Percentiles rank a stretch among this genome's conserved stretches.
These are phyloP conservation scores for Barbarea vulgaris DNA, from an alignment of 345 rosid species.

Conservation along the genomic window DNA sequence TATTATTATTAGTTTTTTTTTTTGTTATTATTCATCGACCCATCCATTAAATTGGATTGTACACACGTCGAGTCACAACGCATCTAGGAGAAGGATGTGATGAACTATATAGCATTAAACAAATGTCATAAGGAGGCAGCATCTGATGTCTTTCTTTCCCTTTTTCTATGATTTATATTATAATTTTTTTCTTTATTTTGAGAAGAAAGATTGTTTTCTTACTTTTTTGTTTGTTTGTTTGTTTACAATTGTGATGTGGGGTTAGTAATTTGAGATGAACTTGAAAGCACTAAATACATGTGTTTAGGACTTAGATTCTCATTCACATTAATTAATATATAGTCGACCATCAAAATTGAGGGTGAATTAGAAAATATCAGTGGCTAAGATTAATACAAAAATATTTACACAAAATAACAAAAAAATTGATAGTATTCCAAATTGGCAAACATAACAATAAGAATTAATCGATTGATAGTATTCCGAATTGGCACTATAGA, in stretches of 20 bases:
- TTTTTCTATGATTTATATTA: constrained; percentile 2
- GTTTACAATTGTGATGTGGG: not conserved
- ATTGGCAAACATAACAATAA: not conserved
- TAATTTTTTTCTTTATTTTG: not conserved
- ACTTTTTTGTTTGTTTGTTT: not conserved
- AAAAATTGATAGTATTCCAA: not conserved
- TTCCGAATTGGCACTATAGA: constrained; percentile 5
- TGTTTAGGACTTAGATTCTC: constrained; percentile 5
- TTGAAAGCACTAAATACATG: constrained; percentile 10
- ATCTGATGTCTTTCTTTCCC: constrained; percentile 37
- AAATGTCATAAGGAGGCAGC: constrained; percentile 31
- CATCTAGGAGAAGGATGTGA: constrained; percentile 30
- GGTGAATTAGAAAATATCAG: not conserved
- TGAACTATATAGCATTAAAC: constrained; percentile 32
- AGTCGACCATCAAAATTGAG: not conserved
- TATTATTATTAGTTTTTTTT: not conserved
- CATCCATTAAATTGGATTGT: constrained; percentile 26
- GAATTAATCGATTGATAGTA: not conserved
- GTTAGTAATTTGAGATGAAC: constrained; percentile 8
- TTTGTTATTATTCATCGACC: constrained; percentile 23
- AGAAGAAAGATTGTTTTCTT: not conserved
- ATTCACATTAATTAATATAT: constrained; percentile 2
- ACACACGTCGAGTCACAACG: constrained; percentile 37
- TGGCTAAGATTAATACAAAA: not conserved
- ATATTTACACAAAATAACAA: not conserved